phyloP scores from a whole-genome alignment of 371 early-diverging fungal species.

The Lichtheimia ramosa region DNA sequence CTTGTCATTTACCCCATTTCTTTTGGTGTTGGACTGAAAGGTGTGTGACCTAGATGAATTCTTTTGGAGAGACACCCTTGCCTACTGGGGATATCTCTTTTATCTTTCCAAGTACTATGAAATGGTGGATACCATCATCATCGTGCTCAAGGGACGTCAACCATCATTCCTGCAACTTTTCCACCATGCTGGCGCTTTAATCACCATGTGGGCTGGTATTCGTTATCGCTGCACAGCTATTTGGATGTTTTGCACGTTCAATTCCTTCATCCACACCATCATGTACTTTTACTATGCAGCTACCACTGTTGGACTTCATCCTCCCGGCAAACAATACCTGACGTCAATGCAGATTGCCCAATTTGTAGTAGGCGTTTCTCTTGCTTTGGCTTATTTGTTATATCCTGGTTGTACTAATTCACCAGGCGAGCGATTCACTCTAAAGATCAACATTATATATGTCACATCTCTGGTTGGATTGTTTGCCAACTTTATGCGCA shows the following conservation, averaged over 20 bases:
- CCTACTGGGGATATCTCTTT: conserved; percentile 79
- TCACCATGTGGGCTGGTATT: conserved; percentile 79
- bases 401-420: conserved; percentile 63
- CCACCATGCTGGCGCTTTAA: conserved; percentile 88
- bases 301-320: conserved; percentile 73
- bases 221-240: conserved; percentile 74
- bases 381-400: conserved; percentile 68
- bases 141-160: conserved; percentile 78
- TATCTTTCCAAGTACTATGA: conserved; percentile 89
- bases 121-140: conserved; percentile 83
- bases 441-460: conserved; percentile 71
- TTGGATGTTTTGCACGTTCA: conserved; percentile 84
- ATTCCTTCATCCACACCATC: conserved; percentile 86
- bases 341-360: conserved; percentile 87
- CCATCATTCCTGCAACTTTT: conserved; percentile 82
- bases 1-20: too few relatives aligned
- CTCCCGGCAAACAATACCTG: conserved; percentile 81
- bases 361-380: conserved; percentile 75
- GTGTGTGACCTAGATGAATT: conserved; percentile 67
- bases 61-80: conserved; percentile 71
- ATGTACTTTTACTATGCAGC: conserved; percentile 88
- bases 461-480: conserved; percentile 75
- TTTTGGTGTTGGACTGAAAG: conserved; percentile 18
- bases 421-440: conserved; percentile 64
- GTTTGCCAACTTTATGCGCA: conserved; percentile 75